Conservation (phyloP, 352 stramenopile species). For the Phytophthora pini region DNA sequence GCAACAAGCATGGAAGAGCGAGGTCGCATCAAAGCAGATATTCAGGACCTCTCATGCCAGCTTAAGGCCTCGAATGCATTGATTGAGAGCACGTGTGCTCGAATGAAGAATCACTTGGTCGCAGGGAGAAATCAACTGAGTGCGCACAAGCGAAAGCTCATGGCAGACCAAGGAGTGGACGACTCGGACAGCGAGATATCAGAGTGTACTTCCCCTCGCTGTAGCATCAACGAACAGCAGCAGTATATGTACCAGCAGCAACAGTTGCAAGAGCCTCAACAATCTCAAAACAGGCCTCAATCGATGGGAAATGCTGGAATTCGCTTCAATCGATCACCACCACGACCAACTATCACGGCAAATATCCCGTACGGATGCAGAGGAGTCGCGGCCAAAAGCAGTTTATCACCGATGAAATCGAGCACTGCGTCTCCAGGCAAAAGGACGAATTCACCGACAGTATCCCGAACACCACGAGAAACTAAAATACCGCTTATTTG, state of each 20-base stretch:
- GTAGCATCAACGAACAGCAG: conserved; percentile 31
- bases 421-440: conserved; percentile 8
- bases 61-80: conserved; percentile 60
- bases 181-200: conserved; percentile 26
- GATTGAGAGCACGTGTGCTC: conserved; percentile 60
- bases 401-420: conserved; percentile 13
- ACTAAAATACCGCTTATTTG: conserved; percentile 33
- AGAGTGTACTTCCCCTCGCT: conserved; percentile 28
- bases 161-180: conserved; percentile 31
- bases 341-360: conserved; percentile 18
- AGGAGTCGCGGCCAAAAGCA: conserved; percentile 16
- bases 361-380: conserved; percentile 32
- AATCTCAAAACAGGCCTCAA: conserved; percentile 14
- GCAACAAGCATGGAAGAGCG: conserved; percentile 49
- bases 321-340: conserved; percentile 34
- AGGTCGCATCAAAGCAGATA: conserved; percentile 60
- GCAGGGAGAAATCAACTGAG: conserved; percentile 59
- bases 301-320: conserved; percentile 17
- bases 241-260: conserved; percentile 12
- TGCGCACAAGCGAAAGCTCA: conserved; percentile 52
- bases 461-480: conserved; percentile 18
- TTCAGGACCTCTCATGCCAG: conserved; percentile 65
- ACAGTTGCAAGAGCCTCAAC: conserved; percentile 18
- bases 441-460: conserved; percentile 6
- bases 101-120: conserved; percentile 64